phyloP scores from a whole-genome alignment of 768 basidiomycete genomes.

The Amyloporia xantha region DNA sequence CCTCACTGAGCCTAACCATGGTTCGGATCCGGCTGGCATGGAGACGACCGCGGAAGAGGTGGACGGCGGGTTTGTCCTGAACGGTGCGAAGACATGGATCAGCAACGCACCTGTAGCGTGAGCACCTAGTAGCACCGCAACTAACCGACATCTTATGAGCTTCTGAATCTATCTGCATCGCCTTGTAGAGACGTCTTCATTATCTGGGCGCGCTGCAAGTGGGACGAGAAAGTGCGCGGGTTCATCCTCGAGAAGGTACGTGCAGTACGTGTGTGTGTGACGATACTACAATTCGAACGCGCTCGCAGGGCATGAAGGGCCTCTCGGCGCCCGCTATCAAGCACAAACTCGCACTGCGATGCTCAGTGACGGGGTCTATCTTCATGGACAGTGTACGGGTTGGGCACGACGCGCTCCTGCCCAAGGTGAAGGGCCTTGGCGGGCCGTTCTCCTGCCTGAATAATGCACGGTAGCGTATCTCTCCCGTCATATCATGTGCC shows the following conservation, averaged over 20 bases:
- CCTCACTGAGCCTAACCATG: slow-evolving; percentile 93
- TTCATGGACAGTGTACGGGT: slow-evolving; percentile 90
- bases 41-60: slow-evolving; percentile 84
- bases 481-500: not conserved
- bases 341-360: slow-evolving; percentile 89
- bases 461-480: slow-evolving; percentile 56
- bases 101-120: slow-evolving; percentile 88
- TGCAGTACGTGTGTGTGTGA: not conserved
- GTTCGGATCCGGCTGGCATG: slow-evolving; percentile 98
- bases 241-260: slow-evolving; percentile 86
- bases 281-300: not conserved
- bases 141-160: slow-evolving; percentile 2
- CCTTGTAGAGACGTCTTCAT: slow-evolving; percentile 76
- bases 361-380: slow-evolving; percentile 76
- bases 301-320: slow-evolving; percentile 67
- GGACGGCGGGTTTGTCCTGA: slow-evolving; percentile 79
- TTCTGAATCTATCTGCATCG: slow-evolving; percentile 2
- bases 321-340: slow-evolving; percentile 83
- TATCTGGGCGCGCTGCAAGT: slow-evolving; percentile 92
- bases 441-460: slow-evolving; percentile 92
- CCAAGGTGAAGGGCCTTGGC: slow-evolving; percentile 68
- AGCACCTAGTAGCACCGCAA: slow-evolving; percentile 20
- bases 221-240: slow-evolving; percentile 87
- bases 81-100: slow-evolving; percentile 98
- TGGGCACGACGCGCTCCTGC: slow-evolving; percentile 67